Evolutionary conservation across 176 grass and related monocot genomes (phyloP).

Genomic region (Eragrostis curvula): DNA sequence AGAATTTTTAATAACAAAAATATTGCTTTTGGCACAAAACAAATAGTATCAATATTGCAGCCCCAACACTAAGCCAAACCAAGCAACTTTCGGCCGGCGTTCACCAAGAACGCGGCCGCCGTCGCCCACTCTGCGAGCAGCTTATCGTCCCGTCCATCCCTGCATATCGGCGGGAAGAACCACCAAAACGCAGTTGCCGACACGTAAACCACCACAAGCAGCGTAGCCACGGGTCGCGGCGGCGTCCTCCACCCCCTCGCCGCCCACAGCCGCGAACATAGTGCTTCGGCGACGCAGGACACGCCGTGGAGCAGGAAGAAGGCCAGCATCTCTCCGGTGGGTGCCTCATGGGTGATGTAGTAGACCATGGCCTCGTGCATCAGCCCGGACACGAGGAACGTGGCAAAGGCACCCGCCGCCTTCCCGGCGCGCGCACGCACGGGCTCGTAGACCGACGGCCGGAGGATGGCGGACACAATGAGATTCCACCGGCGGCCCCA

Average conservation of each 20-base stretch:
- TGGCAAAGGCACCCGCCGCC: neutral
- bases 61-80: neutral
- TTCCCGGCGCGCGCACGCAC: slow-evolving; percentile 13
- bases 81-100: neutral
- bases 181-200: slow-evolving; percentile 31
- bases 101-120: neutral
- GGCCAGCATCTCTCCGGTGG: slow-evolving; percentile 38
- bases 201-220: slow-evolving; percentile 27
- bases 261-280: neutral
- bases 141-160: slow-evolving; percentile 38
- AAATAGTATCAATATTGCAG: too few relatives aligned
- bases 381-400: slow-evolving; percentile 53
- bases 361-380: slow-evolving; percentile 63
- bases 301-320: slow-evolving; percentile 61
- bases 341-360: slow-evolving; percentile 22
- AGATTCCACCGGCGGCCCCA: too few relatives aligned
- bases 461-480: slow-evolving; percentile 27
- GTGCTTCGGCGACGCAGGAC: slow-evolving; percentile 43
- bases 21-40: too few relatives aligned
- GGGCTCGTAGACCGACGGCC: slow-evolving; percentile 34
- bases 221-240: slow-evolving; percentile 3
- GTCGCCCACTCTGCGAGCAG: slow-evolving; percentile 26
- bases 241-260: slow-evolving; percentile 29
- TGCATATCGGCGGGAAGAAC: neutral
- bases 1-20: too few relatives aligned